phyloP scores from a whole-genome alignment of 108 stramenopile species.

The Fistulifera pelliculosa region DNA sequence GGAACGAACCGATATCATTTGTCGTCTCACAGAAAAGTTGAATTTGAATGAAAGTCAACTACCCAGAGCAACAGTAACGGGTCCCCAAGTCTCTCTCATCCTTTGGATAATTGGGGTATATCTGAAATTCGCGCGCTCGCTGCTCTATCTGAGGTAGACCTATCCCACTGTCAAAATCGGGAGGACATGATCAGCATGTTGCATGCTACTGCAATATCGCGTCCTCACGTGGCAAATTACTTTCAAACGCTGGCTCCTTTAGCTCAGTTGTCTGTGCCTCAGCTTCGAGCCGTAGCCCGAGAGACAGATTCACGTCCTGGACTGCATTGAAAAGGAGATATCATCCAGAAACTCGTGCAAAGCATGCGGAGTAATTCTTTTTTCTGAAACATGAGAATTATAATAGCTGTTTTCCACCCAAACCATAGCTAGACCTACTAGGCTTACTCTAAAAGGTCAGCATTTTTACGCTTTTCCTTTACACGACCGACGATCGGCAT shows the following conservation, averaged over 20 bases:
- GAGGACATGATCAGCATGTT: slow-evolving; percentile 22
- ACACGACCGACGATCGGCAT: too few relatives aligned
- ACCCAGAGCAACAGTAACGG: too few relatives aligned
- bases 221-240: slow-evolving; percentile 28
- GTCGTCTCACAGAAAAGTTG: slow-evolving; percentile 11
- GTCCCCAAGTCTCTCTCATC: too few relatives aligned
- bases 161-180: slow-evolving; percentile 14
- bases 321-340: slow-evolving; percentile 50
- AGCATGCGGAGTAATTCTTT: too few relatives aligned
- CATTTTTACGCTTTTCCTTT: too few relatives aligned
- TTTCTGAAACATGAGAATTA: too few relatives aligned
- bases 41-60: neutral
- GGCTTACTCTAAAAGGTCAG: too few relatives aligned
- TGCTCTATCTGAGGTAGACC: slow-evolving; percentile 7
- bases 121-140: slow-evolving; percentile 8
- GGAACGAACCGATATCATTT: slow-evolving; percentile 44
- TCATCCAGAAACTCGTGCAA: slow-evolving; percentile 23
- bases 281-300: slow-evolving; percentile 31
- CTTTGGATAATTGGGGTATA: neutral
- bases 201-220: slow-evolving; percentile 7
- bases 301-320: slow-evolving; percentile 34
- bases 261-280: slow-evolving; percentile 10
- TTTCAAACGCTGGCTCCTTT: slow-evolving; percentile 29
- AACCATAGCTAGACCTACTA: too few relatives aligned
- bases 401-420: too few relatives aligned